Base-by-base conservation (phyloP, 1,139 yeast species). In the Zygosaccharomyces sapae region DNA sequence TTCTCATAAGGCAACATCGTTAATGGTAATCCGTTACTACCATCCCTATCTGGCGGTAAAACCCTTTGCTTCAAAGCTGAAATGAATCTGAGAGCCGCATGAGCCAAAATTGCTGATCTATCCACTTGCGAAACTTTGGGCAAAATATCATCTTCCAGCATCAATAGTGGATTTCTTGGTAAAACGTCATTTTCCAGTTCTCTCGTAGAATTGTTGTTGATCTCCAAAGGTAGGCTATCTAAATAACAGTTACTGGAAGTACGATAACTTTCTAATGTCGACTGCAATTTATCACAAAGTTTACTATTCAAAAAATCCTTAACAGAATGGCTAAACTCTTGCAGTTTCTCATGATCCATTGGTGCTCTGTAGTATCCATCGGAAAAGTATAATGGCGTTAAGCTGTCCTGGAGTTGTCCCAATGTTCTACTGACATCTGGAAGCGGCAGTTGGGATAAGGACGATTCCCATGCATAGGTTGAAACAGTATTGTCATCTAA, bases 161-260 rank as follows among this genome's bases (percentile, higher is more conserved):
- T 76, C 55, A 84, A 71, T 57, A 82, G 84, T 0, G 94, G 94
- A 58, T 84, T 84, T 51, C 90, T 70, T 3, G 94, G 94, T 44
- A 84, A 69, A 1, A 84, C 80, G 56, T 81, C 85, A 10, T 82
- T 86, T 25, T 86, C 86, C 53, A 83, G 80, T 42, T 82, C 78
- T 10, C 81, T 82, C 0, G 85, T 80, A 37, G 78, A 55, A 13
- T 57, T 53, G 75, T 74, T 54, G 74, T 83, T 57, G 72, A 81
- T 66, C 75, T 82, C 62, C 73, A 82, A 46, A 55, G 67, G 66
- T 39, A 72, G 50, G 57, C 75, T 73, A 55, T 80, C 81, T 48
- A 84, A 65, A 63, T 84, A 83, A 54, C 86, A 82, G 2, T 73
- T 71, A 50, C 77, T 72, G 12, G 55, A 53, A 13, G 58, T 54